Conservation (phyloP, 1,284 basidiomycete genomes). For the Malassezia globosa region DNA sequence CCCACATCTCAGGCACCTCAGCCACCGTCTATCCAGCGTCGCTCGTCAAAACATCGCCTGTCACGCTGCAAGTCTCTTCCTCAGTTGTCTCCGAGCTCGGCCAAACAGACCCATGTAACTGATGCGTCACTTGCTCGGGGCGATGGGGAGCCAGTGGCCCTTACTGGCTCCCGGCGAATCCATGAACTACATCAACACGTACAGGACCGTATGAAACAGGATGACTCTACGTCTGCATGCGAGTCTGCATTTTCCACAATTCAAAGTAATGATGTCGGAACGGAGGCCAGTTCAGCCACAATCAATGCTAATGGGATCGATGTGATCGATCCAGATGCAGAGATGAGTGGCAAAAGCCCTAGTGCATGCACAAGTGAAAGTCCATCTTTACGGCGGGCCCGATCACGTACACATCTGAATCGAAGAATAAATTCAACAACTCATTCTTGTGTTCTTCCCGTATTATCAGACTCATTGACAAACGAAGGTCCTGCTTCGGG, state of each 20-base stretch:
- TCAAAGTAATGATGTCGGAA: too few relatives aligned
- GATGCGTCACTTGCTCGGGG: background rate
- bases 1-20: background rate
- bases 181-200: constrained; percentile 7
- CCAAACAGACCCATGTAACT: background rate
- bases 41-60: background rate
- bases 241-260: too few relatives aligned
- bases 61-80: background rate
- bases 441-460: too few relatives aligned
- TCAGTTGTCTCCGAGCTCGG: background rate
- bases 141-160: background rate
- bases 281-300: too few relatives aligned
- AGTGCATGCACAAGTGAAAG: too few relatives aligned
- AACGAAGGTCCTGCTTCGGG: too few relatives aligned
- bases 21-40: background rate
- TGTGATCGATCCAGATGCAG: too few relatives aligned
- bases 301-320: too few relatives aligned
- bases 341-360: too few relatives aligned
- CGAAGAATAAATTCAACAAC: too few relatives aligned
- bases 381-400: background rate
- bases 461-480: too few relatives aligned
- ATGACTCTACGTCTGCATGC: background rate
- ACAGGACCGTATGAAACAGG: constrained; percentile 3
- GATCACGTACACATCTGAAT: too few relatives aligned
- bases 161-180: constrained; percentile 1